A percentile compares a stretch with the other conserved stretches of the same genome.
phyloP scores from a whole-genome alignment of 345 rosid species.

The Hibiscus trionum region DNA sequence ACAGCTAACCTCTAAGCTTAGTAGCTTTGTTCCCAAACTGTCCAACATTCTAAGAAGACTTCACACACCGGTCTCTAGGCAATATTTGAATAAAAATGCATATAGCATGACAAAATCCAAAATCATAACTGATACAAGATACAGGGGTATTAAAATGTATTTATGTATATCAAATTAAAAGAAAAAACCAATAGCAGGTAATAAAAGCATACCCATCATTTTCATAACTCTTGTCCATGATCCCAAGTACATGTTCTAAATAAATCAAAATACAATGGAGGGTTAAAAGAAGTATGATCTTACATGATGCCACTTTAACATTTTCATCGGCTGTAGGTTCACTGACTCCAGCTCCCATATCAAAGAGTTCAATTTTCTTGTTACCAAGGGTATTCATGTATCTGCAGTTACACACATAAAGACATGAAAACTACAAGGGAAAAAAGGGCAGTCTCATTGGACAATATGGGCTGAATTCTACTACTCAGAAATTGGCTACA shows the following conservation, averaged over 20 bases:
- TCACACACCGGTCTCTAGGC: not conserved
- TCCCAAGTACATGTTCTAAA: not conserved
- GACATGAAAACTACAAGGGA: not conserved
- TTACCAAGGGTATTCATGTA: conserved; percentile 82
- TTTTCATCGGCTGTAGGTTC: conserved; percentile 83
- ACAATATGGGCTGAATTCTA: not conserved
- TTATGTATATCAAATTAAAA: not conserved
- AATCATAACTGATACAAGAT: not conserved
- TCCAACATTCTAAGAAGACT: not conserved
- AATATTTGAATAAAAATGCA: not conserved
- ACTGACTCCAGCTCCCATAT: conserved; percentile 86
- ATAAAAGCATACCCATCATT: not conserved
- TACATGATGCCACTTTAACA: conserved; percentile 86
- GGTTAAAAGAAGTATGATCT: conserved; percentile 17
- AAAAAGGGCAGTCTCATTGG: not conserved
- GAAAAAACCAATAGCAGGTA: not conserved
- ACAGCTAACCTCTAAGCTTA: not conserved
- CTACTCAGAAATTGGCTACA: not conserved
- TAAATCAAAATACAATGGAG: not conserved
- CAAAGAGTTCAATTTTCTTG: conserved; percentile 86
- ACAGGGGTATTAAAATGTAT: not conserved
- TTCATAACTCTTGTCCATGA: not conserved
- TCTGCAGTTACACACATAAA: conserved; percentile 36
- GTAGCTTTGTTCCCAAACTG: not conserved
- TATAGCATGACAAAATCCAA: not conserved